These are phyloP conservation scores for Brassica napus DNA, from an alignment of 345 rosid genomes.

Conservation along the genomic window DNA sequence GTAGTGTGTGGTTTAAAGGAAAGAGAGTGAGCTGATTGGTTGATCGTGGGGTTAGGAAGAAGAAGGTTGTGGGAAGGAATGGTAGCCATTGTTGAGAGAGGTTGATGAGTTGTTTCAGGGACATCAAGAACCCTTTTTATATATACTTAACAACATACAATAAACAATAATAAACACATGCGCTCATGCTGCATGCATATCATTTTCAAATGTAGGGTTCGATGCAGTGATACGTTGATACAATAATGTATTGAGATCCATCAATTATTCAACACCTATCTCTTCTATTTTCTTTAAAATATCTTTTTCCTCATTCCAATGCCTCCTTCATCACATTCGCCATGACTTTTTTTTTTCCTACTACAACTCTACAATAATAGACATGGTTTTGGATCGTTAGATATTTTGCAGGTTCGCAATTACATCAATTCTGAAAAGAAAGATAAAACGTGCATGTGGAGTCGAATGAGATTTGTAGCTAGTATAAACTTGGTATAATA, in stretches of 20 bases:
- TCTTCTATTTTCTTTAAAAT: background rate
- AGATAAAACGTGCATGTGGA: too few species aligned
- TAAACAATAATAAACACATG: background rate
- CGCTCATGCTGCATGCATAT: constrained; percentile 5
- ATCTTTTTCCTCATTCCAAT: background rate
- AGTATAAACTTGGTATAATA: too few species aligned
- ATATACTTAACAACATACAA: background rate
- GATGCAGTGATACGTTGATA: background rate
- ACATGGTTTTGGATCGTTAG: background rate
- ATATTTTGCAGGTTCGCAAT: background rate
- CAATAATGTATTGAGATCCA: background rate
- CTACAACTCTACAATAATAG: background rate
- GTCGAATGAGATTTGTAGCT: too few species aligned
- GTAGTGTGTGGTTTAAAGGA: constrained; percentile 14
- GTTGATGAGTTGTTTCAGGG: constrained; percentile 5
- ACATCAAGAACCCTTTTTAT: background rate
- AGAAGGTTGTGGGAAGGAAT: constrained; percentile 41
- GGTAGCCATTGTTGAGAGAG: constrained; percentile 46
- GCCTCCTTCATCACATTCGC: background rate
- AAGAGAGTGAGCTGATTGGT: constrained; percentile 19
- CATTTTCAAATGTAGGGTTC: constrained; percentile 6
- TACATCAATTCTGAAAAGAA: too few species aligned
- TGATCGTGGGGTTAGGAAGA: constrained; percentile 8
- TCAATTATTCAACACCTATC: background rate
- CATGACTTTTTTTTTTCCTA: too few species aligned